Conservation (phyloP, 1,284 basidiomycete genomes). For the Rhodotorula sp. region DNA sequence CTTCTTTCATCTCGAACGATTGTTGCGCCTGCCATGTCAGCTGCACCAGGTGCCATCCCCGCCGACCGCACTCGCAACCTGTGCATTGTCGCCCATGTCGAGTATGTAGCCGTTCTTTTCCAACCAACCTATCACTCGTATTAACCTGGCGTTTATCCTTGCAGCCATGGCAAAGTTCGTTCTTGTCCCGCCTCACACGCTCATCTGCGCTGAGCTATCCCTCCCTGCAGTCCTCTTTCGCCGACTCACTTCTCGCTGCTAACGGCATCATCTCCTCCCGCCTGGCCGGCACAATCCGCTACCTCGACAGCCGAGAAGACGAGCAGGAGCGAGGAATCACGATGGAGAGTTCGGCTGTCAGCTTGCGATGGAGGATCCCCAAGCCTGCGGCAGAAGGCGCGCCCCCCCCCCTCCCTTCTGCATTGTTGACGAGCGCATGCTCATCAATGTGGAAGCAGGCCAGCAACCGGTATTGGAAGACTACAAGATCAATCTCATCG, state of each 20-base stretch:
- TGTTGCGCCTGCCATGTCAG: not conserved
- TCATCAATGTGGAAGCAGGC: constrained; percentile 25
- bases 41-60: constrained; percentile 6
- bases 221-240: constrained; percentile 59
- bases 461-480: constrained; percentile 60
- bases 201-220: not conserved
- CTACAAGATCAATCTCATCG: constrained; percentile 90
- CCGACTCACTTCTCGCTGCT: constrained; percentile 91
- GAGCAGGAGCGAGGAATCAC: constrained; percentile 98
- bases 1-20: not conserved
- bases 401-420: too few relatives aligned
- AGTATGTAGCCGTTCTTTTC: constrained; percentile 47
- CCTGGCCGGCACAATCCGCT: constrained; percentile 95
- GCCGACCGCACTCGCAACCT: constrained; percentile 26
- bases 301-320: constrained; percentile 92
- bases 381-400: constrained; percentile 12
- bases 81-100: constrained; percentile 50
- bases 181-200: rapidly evolving
- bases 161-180: constrained; percentile 36
- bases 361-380: constrained; percentile 34
- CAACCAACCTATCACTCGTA: too few relatives aligned
- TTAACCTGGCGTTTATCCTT: not conserved
- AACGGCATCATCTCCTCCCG: constrained; percentile 95
- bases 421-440: not conserved
- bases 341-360: constrained; percentile 92